phyloP scores from a whole-genome alignment of 768 basidiomycete species.

The Trametes maxima region DNA sequence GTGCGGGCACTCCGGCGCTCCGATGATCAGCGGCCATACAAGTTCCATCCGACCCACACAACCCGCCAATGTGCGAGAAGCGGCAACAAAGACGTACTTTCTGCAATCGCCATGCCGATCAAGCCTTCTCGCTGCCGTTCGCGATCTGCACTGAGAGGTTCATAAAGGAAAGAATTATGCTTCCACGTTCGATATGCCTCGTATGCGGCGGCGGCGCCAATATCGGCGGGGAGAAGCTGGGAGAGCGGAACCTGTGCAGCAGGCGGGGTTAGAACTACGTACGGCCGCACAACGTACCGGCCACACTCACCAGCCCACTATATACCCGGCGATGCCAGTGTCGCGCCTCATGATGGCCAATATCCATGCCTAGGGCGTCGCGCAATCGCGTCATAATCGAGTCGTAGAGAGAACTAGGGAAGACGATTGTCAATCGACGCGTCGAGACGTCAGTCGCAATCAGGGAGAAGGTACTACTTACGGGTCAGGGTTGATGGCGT shows the following conservation, averaged over 20 bases:
- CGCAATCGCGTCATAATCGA: conserved; percentile 37
- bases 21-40: not conserved
- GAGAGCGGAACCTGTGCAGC: conserved; percentile 49
- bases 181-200: conserved; percentile 74
- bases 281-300: not conserved
- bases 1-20: too few relatives aligned
- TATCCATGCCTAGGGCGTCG: conserved; percentile 39
- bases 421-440: not conserved
- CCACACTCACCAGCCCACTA: conserved; percentile 53
- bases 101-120: conserved; percentile 68
- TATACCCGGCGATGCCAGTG: conserved; percentile 71
- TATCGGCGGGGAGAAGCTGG: conserved; percentile 56
- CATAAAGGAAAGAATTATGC: conserved; percentile 53
- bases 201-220: conserved; percentile 79
- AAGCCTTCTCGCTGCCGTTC: conserved; percentile 69
- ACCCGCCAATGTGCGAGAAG: not conserved
- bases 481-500: conserved; percentile 59
- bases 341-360: conserved; percentile 60
- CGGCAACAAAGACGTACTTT: conserved; percentile 47
- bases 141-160: conserved; percentile 55
- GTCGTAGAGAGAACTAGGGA: conserved; percentile 39
- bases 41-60: not conserved
- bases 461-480: conserved; percentile 37
- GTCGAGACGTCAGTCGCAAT: conserved; percentile 20
- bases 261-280: conserved; percentile 1